Conservation (phyloP, 441 rosid genomes). For the Jatropha multifida region DNA sequence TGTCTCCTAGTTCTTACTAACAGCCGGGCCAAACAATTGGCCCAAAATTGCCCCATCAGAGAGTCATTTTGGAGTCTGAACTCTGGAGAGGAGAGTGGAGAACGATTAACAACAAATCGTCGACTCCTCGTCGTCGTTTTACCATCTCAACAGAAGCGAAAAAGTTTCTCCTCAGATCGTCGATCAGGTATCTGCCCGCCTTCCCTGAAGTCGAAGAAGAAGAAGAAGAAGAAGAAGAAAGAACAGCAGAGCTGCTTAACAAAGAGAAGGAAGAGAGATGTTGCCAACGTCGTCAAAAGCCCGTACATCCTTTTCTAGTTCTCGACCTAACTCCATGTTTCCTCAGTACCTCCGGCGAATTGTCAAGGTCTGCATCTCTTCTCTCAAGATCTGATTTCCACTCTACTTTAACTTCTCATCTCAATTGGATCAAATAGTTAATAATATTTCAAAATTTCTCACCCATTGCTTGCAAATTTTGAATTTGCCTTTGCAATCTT, state of each 20-base stretch:
- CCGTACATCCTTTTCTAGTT: constrained; percentile 70
- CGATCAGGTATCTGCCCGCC: background rate
- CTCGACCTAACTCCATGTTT: constrained; percentile 62
- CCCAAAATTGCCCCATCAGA: too few species aligned
- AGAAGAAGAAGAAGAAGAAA: constrained; percentile 9
- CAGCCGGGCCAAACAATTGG: too few species aligned
- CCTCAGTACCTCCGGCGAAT: constrained; percentile 90
- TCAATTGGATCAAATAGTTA: constrained; percentile 20
- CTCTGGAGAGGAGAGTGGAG: background rate
- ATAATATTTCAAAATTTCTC: background rate
- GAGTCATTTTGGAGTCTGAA: background rate
- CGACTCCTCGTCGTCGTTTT: constrained; percentile 21
- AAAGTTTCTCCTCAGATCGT: constrained; percentile 30
- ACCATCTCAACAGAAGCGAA: constrained; percentile 4
- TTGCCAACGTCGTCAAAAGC: constrained; percentile 78
- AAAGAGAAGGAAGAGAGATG: constrained; percentile 41
- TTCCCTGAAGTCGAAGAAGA: constrained; percentile 11
- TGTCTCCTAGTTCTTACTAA: too few species aligned
- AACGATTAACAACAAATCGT: too few species aligned
- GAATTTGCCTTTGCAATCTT: background rate
- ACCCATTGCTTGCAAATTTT: background rate
- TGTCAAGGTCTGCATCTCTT: constrained; percentile 63
- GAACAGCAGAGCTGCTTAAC: background rate
- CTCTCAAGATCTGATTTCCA: constrained; percentile 22
- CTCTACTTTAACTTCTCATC: background rate